phyloP scores from a whole-genome alignment of 495 filamentous ascomycete species.

The Penicillium malachiteum region DNA sequence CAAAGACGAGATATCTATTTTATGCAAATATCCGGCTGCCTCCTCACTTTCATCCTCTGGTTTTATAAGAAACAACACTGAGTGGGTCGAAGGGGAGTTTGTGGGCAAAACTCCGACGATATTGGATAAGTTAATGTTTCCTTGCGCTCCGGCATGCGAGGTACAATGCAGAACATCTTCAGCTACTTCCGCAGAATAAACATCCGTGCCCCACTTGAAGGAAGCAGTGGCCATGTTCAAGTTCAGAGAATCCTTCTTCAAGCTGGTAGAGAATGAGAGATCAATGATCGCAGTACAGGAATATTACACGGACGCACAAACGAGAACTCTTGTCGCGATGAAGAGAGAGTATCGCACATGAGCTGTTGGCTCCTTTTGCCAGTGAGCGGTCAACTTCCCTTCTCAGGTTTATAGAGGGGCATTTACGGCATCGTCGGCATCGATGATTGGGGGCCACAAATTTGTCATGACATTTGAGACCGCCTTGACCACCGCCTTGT shows the following conservation, averaged over 20 bases:
- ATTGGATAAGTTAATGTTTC: conserved; percentile 22
- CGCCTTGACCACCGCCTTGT: neutral
- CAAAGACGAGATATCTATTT: conserved; percentile 13
- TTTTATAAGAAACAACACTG: conserved; percentile 28
- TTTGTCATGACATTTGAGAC: neutral
- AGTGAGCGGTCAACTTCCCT: no score
- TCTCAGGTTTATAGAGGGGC: no score
- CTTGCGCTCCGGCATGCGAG: conserved; percentile 11
- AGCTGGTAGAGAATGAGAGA: no score
- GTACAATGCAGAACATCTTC: conserved; percentile 18
- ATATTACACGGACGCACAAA: no score
- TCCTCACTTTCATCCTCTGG: neutral
- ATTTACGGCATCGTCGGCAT: no score
- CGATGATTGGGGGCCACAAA: neutral
- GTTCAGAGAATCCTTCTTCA: neutral
- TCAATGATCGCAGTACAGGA: no score
- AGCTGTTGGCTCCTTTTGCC: no score
- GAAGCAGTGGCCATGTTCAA: neutral
- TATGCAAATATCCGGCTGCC: conserved; percentile 9
- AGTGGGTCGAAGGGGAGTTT: conserved; percentile 6
- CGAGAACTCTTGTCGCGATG: no score
- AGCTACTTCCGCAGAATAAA: conserved; percentile 6
- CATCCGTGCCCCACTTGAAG: neutral
- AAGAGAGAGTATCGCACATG: no score
- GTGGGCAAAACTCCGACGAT: conserved; percentile 31